Evolutionary conservation across 257 asterid species (phyloP), one percentile per base, ranked within the genome.

Genomic region (Cynanchum wilfordii): DNA sequence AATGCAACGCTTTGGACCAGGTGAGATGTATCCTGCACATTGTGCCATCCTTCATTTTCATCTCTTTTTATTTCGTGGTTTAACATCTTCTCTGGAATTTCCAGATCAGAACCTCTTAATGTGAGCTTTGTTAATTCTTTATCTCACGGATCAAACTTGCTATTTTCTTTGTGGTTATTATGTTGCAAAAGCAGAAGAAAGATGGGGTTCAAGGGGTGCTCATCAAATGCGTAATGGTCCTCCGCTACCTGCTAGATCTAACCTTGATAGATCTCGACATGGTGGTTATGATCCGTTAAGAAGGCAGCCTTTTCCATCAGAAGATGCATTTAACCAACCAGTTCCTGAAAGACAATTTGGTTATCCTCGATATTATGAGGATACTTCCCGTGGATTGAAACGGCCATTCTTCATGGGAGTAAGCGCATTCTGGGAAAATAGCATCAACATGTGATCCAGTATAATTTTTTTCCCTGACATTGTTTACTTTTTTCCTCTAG

Each of bases 131-230:
- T 70, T 4, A 49, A 20, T 65, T 55, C 30, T 59, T 25, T 65
- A 38, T 24, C 11, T 50, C 10, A 29, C 29, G n/a, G 33, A 45
- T 22, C 63, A 19, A 22, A 24, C 49, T 65, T 49, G 45, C 58
- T 47, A 71, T 59, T 58, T 44, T 42, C 22, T 49, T 15, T 59
- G 25, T 69, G 40, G 25, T 49, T n/a, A 49, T 68, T 70, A 62
- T 75, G 59, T 49, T 68, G 45, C 79, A 27, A 75, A 40, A 75
- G 52, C 84, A 85, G 88, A 84, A 70, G 89, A 78, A 54, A 85
- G 90, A 75, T 78, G 87, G 90, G 84, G 83, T 69, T 81, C 64
- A 73, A 68, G 89, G 71, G 84, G 85, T 77, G 78, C 84, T 63
- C 84, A 78, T 79, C 81, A 79, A 70, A 74, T 52, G 30, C 66